Evolutionary conservation across 345 rosid species (phyloP).

Genomic region (Euphorbia peplus): DNA sequence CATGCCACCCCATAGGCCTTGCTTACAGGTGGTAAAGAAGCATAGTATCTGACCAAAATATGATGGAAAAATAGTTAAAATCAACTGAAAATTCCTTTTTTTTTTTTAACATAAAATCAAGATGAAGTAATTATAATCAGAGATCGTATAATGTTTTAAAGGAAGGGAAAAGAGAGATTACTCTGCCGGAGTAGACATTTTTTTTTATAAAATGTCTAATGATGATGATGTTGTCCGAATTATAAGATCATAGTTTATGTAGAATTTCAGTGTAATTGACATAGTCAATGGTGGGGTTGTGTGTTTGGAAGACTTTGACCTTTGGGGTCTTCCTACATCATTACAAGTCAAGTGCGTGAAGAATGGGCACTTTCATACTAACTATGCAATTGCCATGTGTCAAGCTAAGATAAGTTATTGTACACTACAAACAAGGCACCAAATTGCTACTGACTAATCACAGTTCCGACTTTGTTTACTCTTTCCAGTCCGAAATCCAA

Average conservation of each 20-base stretch:
- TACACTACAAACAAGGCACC: background rate
- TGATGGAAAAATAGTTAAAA: background rate
- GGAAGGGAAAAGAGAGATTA: constrained; percentile 27
- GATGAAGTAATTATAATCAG: no score
- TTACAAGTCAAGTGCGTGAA: background rate
- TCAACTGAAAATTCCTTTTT: background rate
- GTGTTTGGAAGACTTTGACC: constrained; percentile 18
- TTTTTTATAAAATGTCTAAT: background rate
- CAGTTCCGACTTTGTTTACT: background rate
- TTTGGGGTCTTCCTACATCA: background rate
- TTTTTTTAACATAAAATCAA: background rate
- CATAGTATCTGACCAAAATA: constrained; percentile 41
- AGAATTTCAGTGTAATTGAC: background rate
- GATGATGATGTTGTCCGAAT: background rate
- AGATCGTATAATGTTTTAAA: background rate
- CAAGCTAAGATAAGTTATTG: background rate
- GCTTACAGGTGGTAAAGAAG: constrained; percentile 65
- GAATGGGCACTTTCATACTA: background rate
- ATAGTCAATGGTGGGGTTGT: background rate
- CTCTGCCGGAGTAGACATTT: constrained; percentile 63
- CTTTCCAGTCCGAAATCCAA: background rate
- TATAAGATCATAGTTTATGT: background rate
- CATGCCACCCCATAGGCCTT: constrained; percentile 59
- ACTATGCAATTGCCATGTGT: no score
- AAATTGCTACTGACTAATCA: background rate